Evolutionary conservation across 257 asterid genomes (phyloP), one percentile per base, ranked within the genome.

Genomic region (Solanum rostratum): DNA sequence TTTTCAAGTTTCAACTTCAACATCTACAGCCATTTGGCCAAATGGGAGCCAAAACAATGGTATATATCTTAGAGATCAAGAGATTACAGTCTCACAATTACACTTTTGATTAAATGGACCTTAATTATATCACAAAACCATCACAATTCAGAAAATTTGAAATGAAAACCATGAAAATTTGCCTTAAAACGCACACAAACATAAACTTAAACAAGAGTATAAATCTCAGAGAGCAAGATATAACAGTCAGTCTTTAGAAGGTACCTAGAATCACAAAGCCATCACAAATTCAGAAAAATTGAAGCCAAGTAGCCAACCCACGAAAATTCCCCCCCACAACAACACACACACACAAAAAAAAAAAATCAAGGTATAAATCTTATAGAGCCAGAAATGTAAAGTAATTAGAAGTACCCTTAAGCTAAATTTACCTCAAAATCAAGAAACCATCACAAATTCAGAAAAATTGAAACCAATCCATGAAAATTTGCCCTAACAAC

Each of bases 61-160:
- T 69, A 69, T 19, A 69, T 18, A n/a, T 10, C 3, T 18, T 19
- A 10, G 2, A 37, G 52, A 4, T 7, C 2, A 69, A 10, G 1
- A 69, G 52, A 37, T 10, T 39, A 39, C 33, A 41, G 33, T 20
- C 55, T 93, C 86, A 92, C 19, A 45, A 82, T 57, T 27, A 91
- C 94, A 24, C 91, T 95, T 92, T n/a, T 92, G 97, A 86, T 89
- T 80, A 86, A 95, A 93, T 16, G 97, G 95, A 84, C 97, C 96
- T 92, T 46, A 27, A 5, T 62, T 29, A 3, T 59, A 41, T 57
- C 15, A 49, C 19, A 22, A 65, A 84, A 82, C 29, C 3, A 45
- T 50, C n/a, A 45, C 33, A 45, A 18, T 65, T 18, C 19, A 65
- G 85, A 82, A 43, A 88, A 82, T 12, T 11, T 15, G 12, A 30